Evolutionary conservation across 2,329 filamentous ascomycete species (phyloP).

Genomic region (Nemania sp.): DNA sequence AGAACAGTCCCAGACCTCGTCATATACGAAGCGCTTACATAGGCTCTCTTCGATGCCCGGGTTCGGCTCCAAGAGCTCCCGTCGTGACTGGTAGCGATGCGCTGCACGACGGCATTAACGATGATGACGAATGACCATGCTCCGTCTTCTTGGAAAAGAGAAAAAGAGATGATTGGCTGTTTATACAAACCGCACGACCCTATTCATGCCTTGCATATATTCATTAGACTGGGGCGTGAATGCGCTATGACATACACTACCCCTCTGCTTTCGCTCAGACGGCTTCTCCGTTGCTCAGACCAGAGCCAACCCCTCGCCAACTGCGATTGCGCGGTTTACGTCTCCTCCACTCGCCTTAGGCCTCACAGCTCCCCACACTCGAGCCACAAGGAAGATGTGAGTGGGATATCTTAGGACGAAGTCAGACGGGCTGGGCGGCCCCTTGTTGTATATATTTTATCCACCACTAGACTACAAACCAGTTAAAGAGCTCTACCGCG

Average conservation of each 20-base stretch:
- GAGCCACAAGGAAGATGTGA: not conserved
- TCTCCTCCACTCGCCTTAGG: not conserved
- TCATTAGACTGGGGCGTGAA: slow-evolving; percentile 1
- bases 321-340: not conserved
- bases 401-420: not conserved
- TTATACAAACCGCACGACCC: slow-evolving; percentile 10
- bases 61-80: slow-evolving; percentile 48
- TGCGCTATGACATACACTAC: slow-evolving; percentile 9
- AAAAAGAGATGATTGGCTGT: slow-evolving; percentile 8
- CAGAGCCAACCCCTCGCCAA: not conserved
- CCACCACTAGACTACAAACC: not conserved
- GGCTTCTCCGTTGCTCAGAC: not conserved
- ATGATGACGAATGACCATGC: slow-evolving; percentile 22
- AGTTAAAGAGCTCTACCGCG: not conserved
- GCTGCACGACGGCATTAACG: slow-evolving; percentile 13
- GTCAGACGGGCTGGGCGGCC: slow-evolving; percentile 1
- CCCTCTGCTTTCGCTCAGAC: slow-evolving; percentile 3
- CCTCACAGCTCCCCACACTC: not conserved
- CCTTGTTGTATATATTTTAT: slow-evolving; percentile 24
- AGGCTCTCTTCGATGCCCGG: slow-evolving; percentile 61
- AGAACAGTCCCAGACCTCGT: slow-evolving; percentile 43
- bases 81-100: slow-evolving; percentile 12
- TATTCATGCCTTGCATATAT: slow-evolving; percentile 11
- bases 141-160: slow-evolving; percentile 9
- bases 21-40: slow-evolving; percentile 53